Base-by-base conservation (phyloP, 192 early-diverging fungal genomes). In the Dissophora globulifera region DNA sequence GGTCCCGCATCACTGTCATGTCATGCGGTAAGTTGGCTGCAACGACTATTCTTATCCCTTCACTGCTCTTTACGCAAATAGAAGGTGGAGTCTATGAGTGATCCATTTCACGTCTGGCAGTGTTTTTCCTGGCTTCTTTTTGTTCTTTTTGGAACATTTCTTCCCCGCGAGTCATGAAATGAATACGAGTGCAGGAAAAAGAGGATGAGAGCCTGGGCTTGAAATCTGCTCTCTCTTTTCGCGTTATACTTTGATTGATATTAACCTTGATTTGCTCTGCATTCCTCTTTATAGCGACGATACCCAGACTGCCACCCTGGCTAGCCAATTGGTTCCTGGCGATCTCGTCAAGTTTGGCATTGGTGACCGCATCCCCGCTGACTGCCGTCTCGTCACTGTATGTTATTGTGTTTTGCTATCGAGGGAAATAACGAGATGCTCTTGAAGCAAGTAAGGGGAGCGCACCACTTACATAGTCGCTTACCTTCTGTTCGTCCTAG, bases 321-420 rank as follows among this genome's bases (percentile, higher is more conserved):
- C 94, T 8, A 90, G 85, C 53, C 85, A 94, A 19, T 81, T 99
- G 50, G 95, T 98, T 26, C 94, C 93, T 33, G 97, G 97, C 50
- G 97, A 99, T 78, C 81, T 99, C 23, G 88, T 96, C 42, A 81
- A 84, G 52, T 93, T 99, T 65, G 67, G 88, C 20, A 92, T 91
- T 25, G 97, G 97, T 26, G 96, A 98, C 80, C 85, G 96, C 25
- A 91, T 99, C 16, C 97, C 97, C 0, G 97, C 97, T 1, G 97
- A 99, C 78, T 82, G 94, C 59, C 87, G 97, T 17, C 80, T 99
- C 35, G 69, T 93, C 23, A 62, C 78, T 0, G 88, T 89, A 75
- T 53, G 79, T n/a, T n/a, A n/a, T n/a, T n/a, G n/a, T n/a, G n/a
- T n/a, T n/a, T n/a, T n/a, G n/a, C n/a, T n/a, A n/a, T n/a, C n/a